Percentiles rank a stretch among this genome's conserved stretches.
Conservation (phyloP, 306 rosid species). For the Mimosa bimucronata region DNA sequence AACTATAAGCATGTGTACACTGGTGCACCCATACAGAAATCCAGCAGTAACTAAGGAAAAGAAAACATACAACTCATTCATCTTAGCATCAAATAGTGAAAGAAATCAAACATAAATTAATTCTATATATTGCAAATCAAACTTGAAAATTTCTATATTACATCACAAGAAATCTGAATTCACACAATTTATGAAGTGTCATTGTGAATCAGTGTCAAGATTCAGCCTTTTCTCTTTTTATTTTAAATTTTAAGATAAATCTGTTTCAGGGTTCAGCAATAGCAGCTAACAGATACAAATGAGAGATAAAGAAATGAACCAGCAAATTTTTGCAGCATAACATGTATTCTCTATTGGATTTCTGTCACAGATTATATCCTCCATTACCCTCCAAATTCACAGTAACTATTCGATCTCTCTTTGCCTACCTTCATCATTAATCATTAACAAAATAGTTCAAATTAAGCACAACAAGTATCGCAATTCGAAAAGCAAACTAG, state of each 20-base stretch:
- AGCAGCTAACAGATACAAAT: neutral
- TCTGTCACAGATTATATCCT: too few species aligned
- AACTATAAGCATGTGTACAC: neutral
- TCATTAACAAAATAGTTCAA: too few species aligned
- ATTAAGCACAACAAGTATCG: too few species aligned
- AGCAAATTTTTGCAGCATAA: neutral
- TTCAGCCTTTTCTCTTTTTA: neutral
- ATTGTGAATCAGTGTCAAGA: neutral
- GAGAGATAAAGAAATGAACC: neutral
- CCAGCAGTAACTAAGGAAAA: neutral
- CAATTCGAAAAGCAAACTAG: too few species aligned
- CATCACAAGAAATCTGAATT: too few species aligned
- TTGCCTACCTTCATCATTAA: too few species aligned
- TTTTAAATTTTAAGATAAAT: neutral
- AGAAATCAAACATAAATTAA: neutral
- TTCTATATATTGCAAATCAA: too few species aligned
- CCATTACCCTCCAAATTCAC: too few species aligned
- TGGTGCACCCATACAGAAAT: neutral
- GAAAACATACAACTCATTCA: constrained; percentile 60
- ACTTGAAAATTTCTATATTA: too few species aligned
- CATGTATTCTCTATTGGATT: neutral
- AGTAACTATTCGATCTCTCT: too few species aligned
- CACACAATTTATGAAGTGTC: neutral
- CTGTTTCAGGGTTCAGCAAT: neutral
- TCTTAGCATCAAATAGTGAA: constrained; percentile 49